Percentiles rank a stretch among this genome's conserved stretches.
Conservation (phyloP, 2,329 filamentous ascomycete species). For the Alternaria triticina region DNA sequence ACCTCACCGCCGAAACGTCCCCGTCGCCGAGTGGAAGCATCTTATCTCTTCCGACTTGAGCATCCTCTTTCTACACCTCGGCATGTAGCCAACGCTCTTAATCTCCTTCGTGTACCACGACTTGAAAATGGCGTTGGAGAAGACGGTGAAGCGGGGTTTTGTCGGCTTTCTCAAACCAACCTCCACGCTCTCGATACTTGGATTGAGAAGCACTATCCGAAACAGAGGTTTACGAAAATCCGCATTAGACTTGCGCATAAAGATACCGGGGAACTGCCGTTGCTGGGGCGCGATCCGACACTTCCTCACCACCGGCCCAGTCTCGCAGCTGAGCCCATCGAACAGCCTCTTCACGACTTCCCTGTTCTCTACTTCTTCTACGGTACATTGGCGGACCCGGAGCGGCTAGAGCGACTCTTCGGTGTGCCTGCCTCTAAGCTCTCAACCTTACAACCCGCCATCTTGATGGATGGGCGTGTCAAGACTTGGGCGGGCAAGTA, state of each 20-base stretch:
- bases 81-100: neutral
- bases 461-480: neutral
- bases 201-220: neutral
- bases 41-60: slow-evolving; percentile 7
- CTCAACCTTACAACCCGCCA: neutral
- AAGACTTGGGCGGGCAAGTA: neutral
- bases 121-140: neutral
- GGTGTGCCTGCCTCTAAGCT: neutral
- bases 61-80: neutral
- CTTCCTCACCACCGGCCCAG: neutral
- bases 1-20: neutral
- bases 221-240: neutral
- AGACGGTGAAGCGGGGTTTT: slow-evolving; percentile 11
- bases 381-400: neutral
- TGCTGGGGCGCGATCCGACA: neutral
- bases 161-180: neutral
- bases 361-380: neutral
- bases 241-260: neutral
- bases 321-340: neutral
- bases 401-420: neutral
- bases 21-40: neutral
- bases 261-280: neutral
- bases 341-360: neutral
- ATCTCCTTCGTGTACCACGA: neutral
- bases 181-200: neutral